A percentile compares a stretch with the other conserved stretches of the same genome.
phyloP scores from a whole-genome alignment of 2,329 filamentous ascomycete genomes.

The Epichloe brachyelytri region DNA sequence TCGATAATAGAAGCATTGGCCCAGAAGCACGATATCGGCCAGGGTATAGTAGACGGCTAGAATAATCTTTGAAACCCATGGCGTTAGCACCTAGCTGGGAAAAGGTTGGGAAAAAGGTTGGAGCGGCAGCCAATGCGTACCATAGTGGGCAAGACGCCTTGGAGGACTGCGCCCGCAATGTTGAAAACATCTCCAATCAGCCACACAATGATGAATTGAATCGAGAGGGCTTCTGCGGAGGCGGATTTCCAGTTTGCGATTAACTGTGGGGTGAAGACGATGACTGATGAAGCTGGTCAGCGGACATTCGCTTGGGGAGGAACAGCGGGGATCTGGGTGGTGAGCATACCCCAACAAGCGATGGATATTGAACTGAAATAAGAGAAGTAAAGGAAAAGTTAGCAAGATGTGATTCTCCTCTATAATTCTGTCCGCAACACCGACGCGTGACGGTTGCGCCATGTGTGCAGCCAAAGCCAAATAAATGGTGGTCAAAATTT shows the following conservation, averaged over 20 bases:
- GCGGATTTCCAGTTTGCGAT: conserved; percentile 81
- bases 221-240: conserved; percentile 76
- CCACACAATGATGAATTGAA: conserved; percentile 91
- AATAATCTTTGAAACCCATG: conserved; percentile 44
- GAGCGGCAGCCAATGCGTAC: conserved; percentile 22
- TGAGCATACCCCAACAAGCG: conserved; percentile 60
- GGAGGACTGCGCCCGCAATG: conserved; percentile 80
- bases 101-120: not conserved
- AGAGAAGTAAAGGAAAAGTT: not conserved
- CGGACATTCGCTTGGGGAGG: not conserved
- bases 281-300: conserved; percentile 35
- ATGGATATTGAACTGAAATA: conserved; percentile 72
- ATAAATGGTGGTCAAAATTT: not conserved
- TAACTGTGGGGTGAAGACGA: conserved; percentile 95
- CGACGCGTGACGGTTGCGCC: no score
- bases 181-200: conserved; percentile 92
- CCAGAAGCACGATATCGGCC: conserved; percentile 76
- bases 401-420: not conserved
- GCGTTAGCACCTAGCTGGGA: not conserved
- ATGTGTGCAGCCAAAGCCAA: no score
- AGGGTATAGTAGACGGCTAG: conserved; percentile 90
- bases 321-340: not conserved
- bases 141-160: conserved; percentile 91
- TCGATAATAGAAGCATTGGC: conserved; percentile 91
- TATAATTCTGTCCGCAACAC: no score